Percentiles rank a stretch among this genome's conserved stretches.
Evolutionary conservation across 306 rosid genomes (phyloP).

Genomic region (Echinosophora koreensis): DNA sequence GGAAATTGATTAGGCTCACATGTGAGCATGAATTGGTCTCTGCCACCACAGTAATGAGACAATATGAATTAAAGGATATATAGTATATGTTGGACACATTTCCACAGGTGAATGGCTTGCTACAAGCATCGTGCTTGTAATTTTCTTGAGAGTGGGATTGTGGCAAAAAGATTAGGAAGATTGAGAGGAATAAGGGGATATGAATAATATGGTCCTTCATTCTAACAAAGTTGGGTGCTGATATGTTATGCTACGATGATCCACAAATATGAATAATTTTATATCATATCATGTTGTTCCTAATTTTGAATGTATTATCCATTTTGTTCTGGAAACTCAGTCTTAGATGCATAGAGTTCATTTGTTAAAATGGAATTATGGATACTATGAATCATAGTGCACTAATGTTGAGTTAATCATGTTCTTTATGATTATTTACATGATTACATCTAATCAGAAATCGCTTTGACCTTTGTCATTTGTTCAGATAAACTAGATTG

Average conservation of each 20-base stretch:
- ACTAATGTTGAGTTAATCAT: too few relatives aligned
- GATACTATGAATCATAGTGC: slow-evolving; percentile 21
- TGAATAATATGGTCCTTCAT: background rate
- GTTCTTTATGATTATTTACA: too few relatives aligned
- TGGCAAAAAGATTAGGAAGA: background rate
- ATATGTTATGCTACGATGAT: too few relatives aligned
- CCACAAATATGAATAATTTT: background rate
- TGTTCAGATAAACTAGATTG: too few relatives aligned
- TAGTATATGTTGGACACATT: background rate
- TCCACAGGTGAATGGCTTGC: slow-evolving; percentile 45
- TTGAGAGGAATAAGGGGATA: background rate
- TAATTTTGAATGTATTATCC: slow-evolving; percentile 10
- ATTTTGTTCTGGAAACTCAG: slow-evolving; percentile 18
- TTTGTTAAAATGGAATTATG: slow-evolving; percentile 14
- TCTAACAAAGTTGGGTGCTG: background rate
- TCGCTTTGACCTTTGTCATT: too few relatives aligned
- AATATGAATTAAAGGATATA: too few relatives aligned
- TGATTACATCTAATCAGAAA: too few relatives aligned
- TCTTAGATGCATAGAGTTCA: slow-evolving; percentile 16
- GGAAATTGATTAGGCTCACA: background rate
- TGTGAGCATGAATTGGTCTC: background rate
- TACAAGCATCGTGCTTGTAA: background rate
- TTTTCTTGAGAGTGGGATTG: background rate
- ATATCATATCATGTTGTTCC: background rate
- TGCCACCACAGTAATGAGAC: slow-evolving; percentile 49